Evolutionary conservation across 257 asterid species (phyloP).

Genomic region (Hygrophila difformis): DNA sequence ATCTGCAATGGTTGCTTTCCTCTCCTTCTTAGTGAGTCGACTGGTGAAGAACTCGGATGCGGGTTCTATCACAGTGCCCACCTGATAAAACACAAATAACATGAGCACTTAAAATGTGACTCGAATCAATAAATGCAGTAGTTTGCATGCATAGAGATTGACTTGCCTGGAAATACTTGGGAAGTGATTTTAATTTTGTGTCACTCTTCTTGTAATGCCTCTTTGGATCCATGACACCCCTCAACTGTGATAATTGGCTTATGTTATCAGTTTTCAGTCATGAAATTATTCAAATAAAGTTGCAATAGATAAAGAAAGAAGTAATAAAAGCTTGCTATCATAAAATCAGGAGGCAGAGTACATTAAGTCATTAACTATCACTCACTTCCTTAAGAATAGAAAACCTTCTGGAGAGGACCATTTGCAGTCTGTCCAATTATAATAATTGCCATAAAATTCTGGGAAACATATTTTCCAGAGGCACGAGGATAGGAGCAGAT

Average conservation of each 20-base stretch:
- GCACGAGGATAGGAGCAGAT: too few species aligned
- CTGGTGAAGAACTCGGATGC: conserved; percentile 60
- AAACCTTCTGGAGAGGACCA: too few species aligned
- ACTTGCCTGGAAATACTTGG: conserved; percentile 90
- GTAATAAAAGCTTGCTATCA: background rate
- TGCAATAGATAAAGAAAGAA: background rate
- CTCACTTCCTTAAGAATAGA: background rate
- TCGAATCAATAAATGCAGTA: background rate
- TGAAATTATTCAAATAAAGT: conserved; percentile 3
- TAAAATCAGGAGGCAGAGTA: background rate
- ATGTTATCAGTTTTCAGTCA: conserved; percentile 2
- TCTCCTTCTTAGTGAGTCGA: conserved; percentile 89
- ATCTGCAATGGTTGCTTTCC: conserved; percentile 74
- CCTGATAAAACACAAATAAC: conserved; percentile 35
- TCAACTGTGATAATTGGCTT: conserved; percentile 39
- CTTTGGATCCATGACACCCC: conserved; percentile 59
- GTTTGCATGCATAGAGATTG: background rate
- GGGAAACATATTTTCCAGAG: too few species aligned
- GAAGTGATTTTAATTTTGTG: conserved; percentile 59
- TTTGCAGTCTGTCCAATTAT: too few species aligned
- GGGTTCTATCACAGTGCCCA: conserved; percentile 84
- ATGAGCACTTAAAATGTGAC: background rate
- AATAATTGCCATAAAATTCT: too few species aligned
- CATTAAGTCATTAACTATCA: too few species aligned
- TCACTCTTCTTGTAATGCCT: conserved; percentile 71